These are phyloP conservation scores for Colletotrichum sp. DNA, from an alignment of 2,329 filamentous ascomycete species.

Conservation along the genomic window DNA sequence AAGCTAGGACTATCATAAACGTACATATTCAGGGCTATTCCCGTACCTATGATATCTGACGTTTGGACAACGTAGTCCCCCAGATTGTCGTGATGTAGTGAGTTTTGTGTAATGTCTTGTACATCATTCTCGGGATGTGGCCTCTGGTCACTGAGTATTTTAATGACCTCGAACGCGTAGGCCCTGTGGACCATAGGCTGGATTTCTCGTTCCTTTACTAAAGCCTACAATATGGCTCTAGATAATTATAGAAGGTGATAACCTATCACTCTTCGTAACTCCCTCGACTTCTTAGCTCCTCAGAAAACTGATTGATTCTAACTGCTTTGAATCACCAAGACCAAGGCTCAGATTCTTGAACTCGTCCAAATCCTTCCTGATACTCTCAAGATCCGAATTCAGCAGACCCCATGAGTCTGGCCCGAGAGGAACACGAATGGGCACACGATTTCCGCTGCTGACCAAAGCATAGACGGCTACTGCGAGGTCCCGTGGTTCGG, in stretches of 20 bases:
- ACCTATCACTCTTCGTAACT: too few species aligned
- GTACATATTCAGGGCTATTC: not conserved
- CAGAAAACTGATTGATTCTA: accelerated
- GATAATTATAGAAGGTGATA: too few species aligned
- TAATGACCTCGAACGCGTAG: not conserved
- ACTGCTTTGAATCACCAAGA: not conserved
- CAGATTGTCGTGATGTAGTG: accelerated
- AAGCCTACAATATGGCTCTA: too few species aligned
- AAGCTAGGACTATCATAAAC: not conserved
- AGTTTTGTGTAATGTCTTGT: not conserved
- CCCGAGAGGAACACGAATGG: not conserved
- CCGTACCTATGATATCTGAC: not conserved
- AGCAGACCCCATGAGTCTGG: not conserved
- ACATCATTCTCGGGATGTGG: accelerated
- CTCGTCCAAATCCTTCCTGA: not conserved
- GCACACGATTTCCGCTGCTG: not conserved
- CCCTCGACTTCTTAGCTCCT: not conserved
- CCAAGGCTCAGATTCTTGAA: not conserved
- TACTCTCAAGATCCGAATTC: not conserved
- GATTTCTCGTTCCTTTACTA: too few species aligned
- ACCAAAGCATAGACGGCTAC: not conserved
- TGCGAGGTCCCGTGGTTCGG: not conserved
- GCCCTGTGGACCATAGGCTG: not conserved
- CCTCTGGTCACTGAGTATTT: too few species aligned
- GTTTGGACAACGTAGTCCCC: accelerated